A percentile compares a stretch with the other conserved stretches of the same genome.
Conservation (phyloP, 2,329 filamentous ascomycete species). For the Alternaria gansuensis region DNA sequence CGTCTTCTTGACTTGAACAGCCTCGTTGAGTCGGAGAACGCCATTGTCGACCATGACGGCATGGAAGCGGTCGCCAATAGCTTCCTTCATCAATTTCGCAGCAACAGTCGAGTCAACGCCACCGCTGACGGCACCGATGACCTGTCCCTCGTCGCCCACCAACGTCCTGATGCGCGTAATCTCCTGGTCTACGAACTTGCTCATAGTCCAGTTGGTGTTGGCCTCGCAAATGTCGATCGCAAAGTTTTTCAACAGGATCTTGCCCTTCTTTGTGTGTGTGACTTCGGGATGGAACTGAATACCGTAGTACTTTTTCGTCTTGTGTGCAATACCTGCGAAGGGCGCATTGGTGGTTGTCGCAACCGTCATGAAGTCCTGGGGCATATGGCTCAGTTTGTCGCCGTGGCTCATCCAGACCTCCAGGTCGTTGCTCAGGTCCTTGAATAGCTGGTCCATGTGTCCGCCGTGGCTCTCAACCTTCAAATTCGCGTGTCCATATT, state of each 20-base stretch:
- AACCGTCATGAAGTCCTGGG: constrained; percentile 75
- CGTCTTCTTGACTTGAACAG: constrained; percentile 79
- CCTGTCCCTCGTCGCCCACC: constrained; percentile 83
- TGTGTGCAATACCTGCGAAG: constrained; percentile 81
- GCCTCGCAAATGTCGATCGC: constrained; percentile 82
- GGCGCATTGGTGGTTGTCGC: constrained; percentile 79
- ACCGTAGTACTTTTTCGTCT: constrained; percentile 75
- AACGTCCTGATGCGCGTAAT: constrained; percentile 80
- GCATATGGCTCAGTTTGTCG: constrained; percentile 81
- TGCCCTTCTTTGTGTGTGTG: constrained; percentile 75
- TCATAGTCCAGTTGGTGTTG: constrained; percentile 83
- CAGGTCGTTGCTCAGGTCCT: constrained; percentile 73
- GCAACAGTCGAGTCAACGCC: constrained; percentile 92
- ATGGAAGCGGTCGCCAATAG: constrained; percentile 85
- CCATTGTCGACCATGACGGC: constrained; percentile 88
- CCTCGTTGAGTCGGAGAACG: constrained; percentile 86
- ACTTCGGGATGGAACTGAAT: constrained; percentile 94
- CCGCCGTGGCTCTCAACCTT: constrained; percentile 64
- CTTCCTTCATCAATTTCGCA: constrained; percentile 83
- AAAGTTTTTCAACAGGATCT: constrained; percentile 80
- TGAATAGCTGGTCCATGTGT: constrained; percentile 81
- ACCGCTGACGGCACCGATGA: constrained; percentile 80
- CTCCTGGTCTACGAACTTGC: constrained; percentile 81
- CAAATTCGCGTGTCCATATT: constrained; percentile 76
- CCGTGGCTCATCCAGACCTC: constrained; percentile 88